A percentile compares a stretch with the other conserved stretches of the same genome.
Evolutionary conservation across 2,329 filamentous ascomycete genomes (phyloP).

Genomic region (Plenodomus biglobosus): DNA sequence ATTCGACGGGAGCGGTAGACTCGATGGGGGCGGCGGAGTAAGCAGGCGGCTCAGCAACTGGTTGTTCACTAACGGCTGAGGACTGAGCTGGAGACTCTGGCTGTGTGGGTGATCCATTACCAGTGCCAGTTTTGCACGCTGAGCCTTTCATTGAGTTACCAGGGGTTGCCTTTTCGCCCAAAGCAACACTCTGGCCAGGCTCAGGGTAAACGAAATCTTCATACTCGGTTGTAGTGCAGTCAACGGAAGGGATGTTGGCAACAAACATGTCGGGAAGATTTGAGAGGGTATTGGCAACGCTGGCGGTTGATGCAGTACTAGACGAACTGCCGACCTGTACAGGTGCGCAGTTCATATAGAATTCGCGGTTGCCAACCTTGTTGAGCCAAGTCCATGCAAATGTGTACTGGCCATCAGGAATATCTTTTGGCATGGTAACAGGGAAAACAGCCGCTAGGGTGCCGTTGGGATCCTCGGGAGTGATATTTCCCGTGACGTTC

Average conservation of each 20-base stretch:
- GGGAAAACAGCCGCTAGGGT: conserved; percentile 65
- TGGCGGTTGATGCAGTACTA: conserved; percentile 34
- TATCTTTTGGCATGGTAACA: conserved; percentile 69
- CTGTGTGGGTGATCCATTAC: conserved; percentile 28
- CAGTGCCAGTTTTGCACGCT: conserved; percentile 36
- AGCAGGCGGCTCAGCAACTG: conserved; percentile 1
- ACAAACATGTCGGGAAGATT: conserved; percentile 73
- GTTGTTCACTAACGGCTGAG: background rate
- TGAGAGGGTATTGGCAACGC: conserved; percentile 46
- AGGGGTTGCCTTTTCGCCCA: conserved; percentile 28
- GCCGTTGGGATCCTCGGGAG: conserved; percentile 19
- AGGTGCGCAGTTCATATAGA: conserved; percentile 96
- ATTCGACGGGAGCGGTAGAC: conserved; percentile 3
- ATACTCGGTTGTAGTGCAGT: conserved; percentile 54
- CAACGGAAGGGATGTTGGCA: conserved; percentile 63
- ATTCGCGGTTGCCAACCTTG: conserved; percentile 85
- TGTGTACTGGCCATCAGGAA: conserved; percentile 73
- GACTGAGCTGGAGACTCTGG: conserved; percentile 7
- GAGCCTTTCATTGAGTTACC: conserved; percentile 36
- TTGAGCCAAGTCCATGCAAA: conserved; percentile 97
- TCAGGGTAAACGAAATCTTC: conserved; percentile 68
- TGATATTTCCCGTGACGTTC: conserved; percentile 50
- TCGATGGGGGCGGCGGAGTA: background rate
- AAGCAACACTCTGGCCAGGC: conserved; percentile 58
- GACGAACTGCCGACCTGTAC: conserved; percentile 62